Evolutionary conservation across 148 eudicot genomes (phyloP).

Genomic region (Silene uniflora): DNA sequence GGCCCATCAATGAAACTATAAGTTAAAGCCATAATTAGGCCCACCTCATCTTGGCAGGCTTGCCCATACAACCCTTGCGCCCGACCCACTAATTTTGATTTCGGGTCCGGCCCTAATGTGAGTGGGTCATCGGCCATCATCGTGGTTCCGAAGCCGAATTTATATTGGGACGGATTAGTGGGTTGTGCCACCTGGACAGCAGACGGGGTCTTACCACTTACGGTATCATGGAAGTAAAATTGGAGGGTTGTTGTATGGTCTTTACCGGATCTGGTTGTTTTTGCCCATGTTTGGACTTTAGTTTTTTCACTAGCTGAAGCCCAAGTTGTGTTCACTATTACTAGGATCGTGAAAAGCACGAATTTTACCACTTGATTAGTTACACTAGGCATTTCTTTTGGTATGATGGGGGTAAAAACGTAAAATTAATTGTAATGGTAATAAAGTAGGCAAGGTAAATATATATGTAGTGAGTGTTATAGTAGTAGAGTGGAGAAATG

Average conservation of each 20-base stretch:
- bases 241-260: constrained; percentile 36
- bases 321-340: not conserved
- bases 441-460: not conserved
- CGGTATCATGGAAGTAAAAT: constrained; percentile 59
- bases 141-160: constrained; percentile 33
- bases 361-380: not conserved
- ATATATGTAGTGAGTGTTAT: not conserved
- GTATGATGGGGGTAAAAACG: not conserved
- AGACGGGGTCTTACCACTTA: constrained; percentile 29
- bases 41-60: constrained; percentile 29
- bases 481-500: not conserved
- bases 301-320: not conserved
- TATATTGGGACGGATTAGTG: constrained; percentile 6
- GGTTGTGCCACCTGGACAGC: constrained; percentile 37
- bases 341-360: not conserved
- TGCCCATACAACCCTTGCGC: constrained; percentile 55
- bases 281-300: constrained; percentile 32
- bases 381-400: not conserved
- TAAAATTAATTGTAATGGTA: not conserved
- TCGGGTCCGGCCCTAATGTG: constrained; percentile 45
- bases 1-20: constrained; percentile 39
- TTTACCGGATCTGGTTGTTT: constrained; percentile 19
- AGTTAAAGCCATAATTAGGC: constrained; percentile 43
- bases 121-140: constrained; percentile 50
- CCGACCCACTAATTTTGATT: constrained; percentile 47